Evolutionary conservation across 208 protist genomes (phyloP).

Genomic region (Crithidia sp.): DNA sequence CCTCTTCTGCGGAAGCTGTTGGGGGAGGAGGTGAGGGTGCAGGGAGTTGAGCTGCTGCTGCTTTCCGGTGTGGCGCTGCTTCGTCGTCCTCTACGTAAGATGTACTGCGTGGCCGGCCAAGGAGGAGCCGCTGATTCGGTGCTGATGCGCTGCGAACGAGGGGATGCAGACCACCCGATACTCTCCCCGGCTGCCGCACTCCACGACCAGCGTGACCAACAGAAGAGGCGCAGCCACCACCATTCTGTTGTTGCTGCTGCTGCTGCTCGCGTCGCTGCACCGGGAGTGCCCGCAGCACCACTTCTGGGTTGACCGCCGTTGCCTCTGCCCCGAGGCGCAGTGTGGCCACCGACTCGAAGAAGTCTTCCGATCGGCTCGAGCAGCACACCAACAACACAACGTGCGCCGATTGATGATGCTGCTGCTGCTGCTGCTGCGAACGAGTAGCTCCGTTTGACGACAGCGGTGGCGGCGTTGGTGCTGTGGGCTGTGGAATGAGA

Average conservation of each 20-base stretch:
- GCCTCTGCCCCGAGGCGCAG: constrained; percentile 79
- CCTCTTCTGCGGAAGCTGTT: constrained; percentile 14
- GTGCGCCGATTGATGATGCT: constrained; percentile 2
- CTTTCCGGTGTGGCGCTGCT: background rate
- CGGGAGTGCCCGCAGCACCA: constrained; percentile 41
- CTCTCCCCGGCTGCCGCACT: background rate
- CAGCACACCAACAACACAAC: constrained; percentile 66
- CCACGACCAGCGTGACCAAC: too few species aligned
- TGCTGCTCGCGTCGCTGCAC: constrained; percentile 28
- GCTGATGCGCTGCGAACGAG: constrained; percentile 33
- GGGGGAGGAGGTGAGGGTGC: too few species aligned
- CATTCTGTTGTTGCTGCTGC: background rate
- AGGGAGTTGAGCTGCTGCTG: background rate
- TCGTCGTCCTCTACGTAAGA: background rate
- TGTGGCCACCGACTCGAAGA: constrained; percentile 73
- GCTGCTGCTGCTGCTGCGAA: background rate
- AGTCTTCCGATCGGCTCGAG: constrained; percentile 57
- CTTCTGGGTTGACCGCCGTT: constrained; percentile 39
- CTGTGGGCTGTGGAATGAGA: constrained; percentile 32
- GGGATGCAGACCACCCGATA: background rate
- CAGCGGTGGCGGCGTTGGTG: background rate
- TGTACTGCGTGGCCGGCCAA: background rate
- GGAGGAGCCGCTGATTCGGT: constrained; percentile 10
- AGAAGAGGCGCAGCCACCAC: too few species aligned
- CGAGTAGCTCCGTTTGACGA: constrained; percentile 9